Percentiles rank a stretch among this genome's conserved stretches.
Evolutionary conservation across 2,329 filamentous ascomycete genomes (phyloP).

Genomic region (Cercospora brassicicola): DNA sequence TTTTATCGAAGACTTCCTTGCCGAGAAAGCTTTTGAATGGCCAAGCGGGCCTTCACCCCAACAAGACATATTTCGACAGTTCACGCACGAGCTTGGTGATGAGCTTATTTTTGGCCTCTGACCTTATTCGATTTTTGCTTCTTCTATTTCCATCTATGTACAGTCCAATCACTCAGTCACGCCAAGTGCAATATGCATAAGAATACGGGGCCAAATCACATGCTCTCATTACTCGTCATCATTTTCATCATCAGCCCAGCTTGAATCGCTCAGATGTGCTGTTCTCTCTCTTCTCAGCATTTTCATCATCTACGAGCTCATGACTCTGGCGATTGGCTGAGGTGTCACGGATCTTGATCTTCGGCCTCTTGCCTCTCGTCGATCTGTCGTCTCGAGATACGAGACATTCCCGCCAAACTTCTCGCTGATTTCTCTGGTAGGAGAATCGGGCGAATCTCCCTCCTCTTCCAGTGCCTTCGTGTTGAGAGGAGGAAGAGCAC

Average conservation of each 20-base stretch:
- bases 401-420: constrained; percentile 18
- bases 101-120: constrained; percentile 19
- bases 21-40: constrained; percentile 27
- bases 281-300: not conserved
- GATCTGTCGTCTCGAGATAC: constrained; percentile 17
- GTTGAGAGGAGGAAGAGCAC: constrained; percentile 16
- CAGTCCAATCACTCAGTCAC: not conserved
- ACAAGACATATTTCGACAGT: constrained; percentile 22
- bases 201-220: not conserved
- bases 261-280: not conserved
- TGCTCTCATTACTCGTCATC: constrained; percentile 2
- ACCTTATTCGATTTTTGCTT: not conserved
- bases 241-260: not conserved
- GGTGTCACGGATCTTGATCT: constrained; percentile 14
- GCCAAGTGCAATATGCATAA: not conserved
- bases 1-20: constrained; percentile 28
- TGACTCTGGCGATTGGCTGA: constrained; percentile 14
- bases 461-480: constrained; percentile 17
- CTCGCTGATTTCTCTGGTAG: constrained; percentile 11
- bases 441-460: not conserved
- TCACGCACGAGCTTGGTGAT: constrained; percentile 25
- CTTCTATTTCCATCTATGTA: not conserved
- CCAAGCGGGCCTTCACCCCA: constrained; percentile 22
- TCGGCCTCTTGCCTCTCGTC: not conserved
- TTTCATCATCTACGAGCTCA: constrained; percentile 14